Conservation (phyloP, 2,329 filamentous ascomycete species). For the Diaporthe longicolla region DNA sequence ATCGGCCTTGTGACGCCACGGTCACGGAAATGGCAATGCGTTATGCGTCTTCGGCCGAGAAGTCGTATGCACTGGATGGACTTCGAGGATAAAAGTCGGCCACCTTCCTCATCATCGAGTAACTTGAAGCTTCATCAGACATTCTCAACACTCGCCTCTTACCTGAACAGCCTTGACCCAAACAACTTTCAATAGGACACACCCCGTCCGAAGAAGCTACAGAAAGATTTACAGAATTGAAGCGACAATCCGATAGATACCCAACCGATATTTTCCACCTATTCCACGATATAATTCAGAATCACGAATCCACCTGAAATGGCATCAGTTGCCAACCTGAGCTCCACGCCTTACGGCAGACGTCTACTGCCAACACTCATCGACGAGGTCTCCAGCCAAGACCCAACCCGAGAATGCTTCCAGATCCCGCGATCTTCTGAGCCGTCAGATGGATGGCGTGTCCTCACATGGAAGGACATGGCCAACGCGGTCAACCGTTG, state of each 20-base stretch:
- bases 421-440: constrained; percentile 36
- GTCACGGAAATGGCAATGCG: background rate
- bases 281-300: background rate
- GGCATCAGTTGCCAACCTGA: constrained; percentile 38
- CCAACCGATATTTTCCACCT: background rate
- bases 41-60: background rate
- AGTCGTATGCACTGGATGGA: too few species aligned
- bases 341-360: constrained; percentile 33
- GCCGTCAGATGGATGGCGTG: constrained; percentile 38
- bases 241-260: background rate
- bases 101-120: background rate
- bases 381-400: constrained; percentile 39
- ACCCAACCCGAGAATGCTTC: constrained; percentile 41
- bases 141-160: constrained; percentile 2
- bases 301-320: background rate
- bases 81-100: constrained; percentile 9
- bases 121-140: background rate
- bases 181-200: background rate
- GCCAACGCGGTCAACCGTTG: constrained; percentile 41
- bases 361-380: constrained; percentile 41
- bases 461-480: constrained; percentile 40
- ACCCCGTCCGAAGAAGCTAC: background rate
- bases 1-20: background rate
- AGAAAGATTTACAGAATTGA: background rate
- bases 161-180: background rate